phyloP scores from a whole-genome alignment of 768 basidiomycete genomes.

The Russula virescens region DNA sequence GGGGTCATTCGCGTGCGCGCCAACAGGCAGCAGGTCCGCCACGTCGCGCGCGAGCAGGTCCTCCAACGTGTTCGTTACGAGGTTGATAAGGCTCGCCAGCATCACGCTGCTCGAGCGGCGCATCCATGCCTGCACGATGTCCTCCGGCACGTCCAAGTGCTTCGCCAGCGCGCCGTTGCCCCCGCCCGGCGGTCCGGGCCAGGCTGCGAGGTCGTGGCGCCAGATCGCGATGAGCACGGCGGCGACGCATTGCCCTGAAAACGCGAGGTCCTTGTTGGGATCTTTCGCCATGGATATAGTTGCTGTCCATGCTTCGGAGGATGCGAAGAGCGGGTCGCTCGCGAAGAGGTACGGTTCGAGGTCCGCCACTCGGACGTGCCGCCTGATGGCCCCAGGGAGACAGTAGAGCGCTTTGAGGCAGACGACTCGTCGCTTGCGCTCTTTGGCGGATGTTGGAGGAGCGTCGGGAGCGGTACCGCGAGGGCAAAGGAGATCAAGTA shows the following conservation, averaged over 20 bases:
- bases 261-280: slow-evolving; percentile 4
- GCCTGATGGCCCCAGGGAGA: neutral
- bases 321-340: slow-evolving; percentile 13
- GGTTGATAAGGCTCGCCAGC: slow-evolving; percentile 9
- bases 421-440: slow-evolving; percentile 4
- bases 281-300: neutral
- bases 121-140: slow-evolving; percentile 1
- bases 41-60: neutral
- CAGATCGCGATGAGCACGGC: slow-evolving; percentile 4
- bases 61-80: slow-evolving; percentile 4
- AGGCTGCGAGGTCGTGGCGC: neutral
- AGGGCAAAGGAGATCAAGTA: slow-evolving; percentile 13
- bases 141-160: neutral
- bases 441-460: neutral
- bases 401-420: slow-evolving; percentile 16
- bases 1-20: too few relatives aligned
- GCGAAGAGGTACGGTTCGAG: neutral
- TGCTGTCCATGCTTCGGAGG: slow-evolving; percentile 9
- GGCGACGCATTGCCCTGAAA: slow-evolving; percentile 11
- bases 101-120: neutral
- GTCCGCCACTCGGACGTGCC: neutral
- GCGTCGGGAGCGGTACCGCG: neutral
- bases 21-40: neutral
- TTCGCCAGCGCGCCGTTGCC: neutral
- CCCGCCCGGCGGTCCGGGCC: neutral